phyloP scores from a whole-genome alignment of 805 yeast species.

The Ogataea siamensis region DNA sequence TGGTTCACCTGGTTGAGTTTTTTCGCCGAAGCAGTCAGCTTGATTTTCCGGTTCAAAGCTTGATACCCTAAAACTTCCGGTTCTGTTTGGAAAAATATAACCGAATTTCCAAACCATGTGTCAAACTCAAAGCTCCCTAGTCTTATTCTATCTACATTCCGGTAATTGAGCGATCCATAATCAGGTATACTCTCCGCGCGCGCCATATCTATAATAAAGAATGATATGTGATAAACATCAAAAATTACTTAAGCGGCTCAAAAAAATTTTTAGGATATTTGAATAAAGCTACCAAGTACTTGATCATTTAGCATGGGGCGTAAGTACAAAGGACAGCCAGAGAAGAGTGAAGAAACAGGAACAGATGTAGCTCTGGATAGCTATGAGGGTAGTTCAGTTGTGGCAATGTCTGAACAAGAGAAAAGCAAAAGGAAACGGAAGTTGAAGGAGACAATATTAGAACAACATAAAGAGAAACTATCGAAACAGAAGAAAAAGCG shows the following conservation, averaged over 20 bases:
- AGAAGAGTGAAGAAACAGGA: background rate
- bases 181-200: slow-evolving; percentile 35
- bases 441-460: slow-evolving; percentile 54
- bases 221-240: background rate
- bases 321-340: slow-evolving; percentile 15
- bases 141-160: slow-evolving; percentile 64
- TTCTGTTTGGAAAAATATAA: slow-evolving; percentile 55
- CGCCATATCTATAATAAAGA: slow-evolving; percentile 1
- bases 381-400: no score
- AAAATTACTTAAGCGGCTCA: slow-evolving; percentile 7
- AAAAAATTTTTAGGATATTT: background rate
- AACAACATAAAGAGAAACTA: slow-evolving; percentile 65
- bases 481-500: slow-evolving; percentile 72
- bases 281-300: background rate
- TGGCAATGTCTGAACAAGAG: slow-evolving; percentile 53
- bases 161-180: slow-evolving; percentile 59
- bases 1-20: slow-evolving; percentile 17
- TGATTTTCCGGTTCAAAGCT: slow-evolving; percentile 23
- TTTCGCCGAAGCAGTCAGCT: slow-evolving; percentile 20
- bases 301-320: slow-evolving; percentile 13
- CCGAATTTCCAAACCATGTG: slow-evolving; percentile 89
- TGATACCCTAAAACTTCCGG: slow-evolving; percentile 47
- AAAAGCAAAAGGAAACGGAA: slow-evolving; percentile 62
- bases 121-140: slow-evolving; percentile 67
- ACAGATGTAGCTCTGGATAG: no score